phyloP scores from a whole-genome alignment of 208 protist species.

The Crithidia expoeki region DNA sequence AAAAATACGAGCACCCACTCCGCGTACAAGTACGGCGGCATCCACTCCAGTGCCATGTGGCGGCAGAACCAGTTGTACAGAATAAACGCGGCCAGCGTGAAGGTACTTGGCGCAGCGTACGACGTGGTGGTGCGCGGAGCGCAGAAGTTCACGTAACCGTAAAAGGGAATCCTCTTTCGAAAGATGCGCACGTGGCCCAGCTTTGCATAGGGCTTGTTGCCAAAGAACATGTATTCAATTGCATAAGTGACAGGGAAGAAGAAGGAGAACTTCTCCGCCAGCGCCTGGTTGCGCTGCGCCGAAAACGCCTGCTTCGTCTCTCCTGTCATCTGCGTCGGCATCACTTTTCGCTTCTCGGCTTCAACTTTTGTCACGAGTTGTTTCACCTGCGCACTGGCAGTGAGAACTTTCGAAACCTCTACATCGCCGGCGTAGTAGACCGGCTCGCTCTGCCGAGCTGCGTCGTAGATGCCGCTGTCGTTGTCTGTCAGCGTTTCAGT shows the following conservation, averaged over 20 bases:
- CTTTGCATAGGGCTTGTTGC: slow-evolving; percentile 56
- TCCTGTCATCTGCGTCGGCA: slow-evolving; percentile 62
- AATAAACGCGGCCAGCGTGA: slow-evolving; percentile 38
- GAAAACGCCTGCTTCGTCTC: slow-evolving; percentile 75
- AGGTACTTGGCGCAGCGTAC: slow-evolving; percentile 52
- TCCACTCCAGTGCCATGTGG: slow-evolving; percentile 46
- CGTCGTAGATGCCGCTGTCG: slow-evolving; percentile 40
- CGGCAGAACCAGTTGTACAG: slow-evolving; percentile 38
- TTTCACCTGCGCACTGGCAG: slow-evolving; percentile 64
- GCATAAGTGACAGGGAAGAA: slow-evolving; percentile 67
- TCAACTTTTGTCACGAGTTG: slow-evolving; percentile 43
- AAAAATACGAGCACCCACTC: slow-evolving; percentile 46
- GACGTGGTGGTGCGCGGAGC: slow-evolving; percentile 75
- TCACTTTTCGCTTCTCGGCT: slow-evolving; percentile 55
- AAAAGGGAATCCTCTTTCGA: slow-evolving; percentile 65
- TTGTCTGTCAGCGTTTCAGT: slow-evolving; percentile 40
- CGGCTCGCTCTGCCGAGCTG: slow-evolving; percentile 1
- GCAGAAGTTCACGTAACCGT: slow-evolving; percentile 63
- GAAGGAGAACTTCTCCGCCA: slow-evolving; percentile 72
- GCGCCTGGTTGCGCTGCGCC: slow-evolving; percentile 59
- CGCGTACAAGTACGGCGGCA: slow-evolving; percentile 28
- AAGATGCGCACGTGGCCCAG: slow-evolving; percentile 84
- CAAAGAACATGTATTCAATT: slow-evolving; percentile 82
- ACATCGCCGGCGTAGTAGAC: slow-evolving; percentile 63
- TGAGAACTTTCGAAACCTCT: slow-evolving; percentile 51